Evolutionary conservation across 2,329 filamentous ascomycete species (phyloP), one percentile per base, ranked within the genome.

Genomic region (Paecilomyces variotii): DNA sequence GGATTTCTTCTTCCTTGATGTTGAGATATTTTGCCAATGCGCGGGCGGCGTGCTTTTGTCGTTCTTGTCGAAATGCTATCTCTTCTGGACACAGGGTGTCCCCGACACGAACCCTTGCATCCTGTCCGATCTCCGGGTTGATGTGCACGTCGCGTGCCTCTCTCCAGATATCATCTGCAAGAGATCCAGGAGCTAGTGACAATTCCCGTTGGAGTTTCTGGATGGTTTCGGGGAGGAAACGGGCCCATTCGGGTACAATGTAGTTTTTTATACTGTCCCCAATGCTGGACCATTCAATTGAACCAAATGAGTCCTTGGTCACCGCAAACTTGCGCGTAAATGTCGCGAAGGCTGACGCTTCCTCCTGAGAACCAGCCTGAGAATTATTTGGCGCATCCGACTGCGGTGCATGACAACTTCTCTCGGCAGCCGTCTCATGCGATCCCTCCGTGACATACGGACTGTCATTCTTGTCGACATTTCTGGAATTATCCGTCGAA

Each of bases 121-220:
- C 84, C 77, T 88, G 91, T 32, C 84, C 78, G 59, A 97, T 95
- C 71, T 99, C 94, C 0, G 93, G 93, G 65, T 97, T 90, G 62
- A 89, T 80, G 54, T 85, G 80, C 0, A 91, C 85, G 69, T 97
- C 90, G 59, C 91, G 89, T 0, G 94, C 91, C 67, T 97, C 93
- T 63, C 82, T 80, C 94, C 94, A 97, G 59, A 99, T 94, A 65
- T 97, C 90, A 68, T 95, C 88, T 11, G 93, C 91, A 50, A 99
- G 78, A 0, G 91, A 96, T 1, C 91, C 93, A 0, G 91, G 89
- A 0, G 88, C 85, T 85, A 94, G 88, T 34, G 90, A 94, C 14
- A 97, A 80, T 74, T 97, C 93, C 25, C 84, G 84, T 70, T 96
- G 91, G 34, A 97, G 82, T 72, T 96, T 97, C 60, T 84, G 82